Conservation (phyloP, 2,329 filamentous ascomycete genomes). For the Chaetothyriales sp. region DNA sequence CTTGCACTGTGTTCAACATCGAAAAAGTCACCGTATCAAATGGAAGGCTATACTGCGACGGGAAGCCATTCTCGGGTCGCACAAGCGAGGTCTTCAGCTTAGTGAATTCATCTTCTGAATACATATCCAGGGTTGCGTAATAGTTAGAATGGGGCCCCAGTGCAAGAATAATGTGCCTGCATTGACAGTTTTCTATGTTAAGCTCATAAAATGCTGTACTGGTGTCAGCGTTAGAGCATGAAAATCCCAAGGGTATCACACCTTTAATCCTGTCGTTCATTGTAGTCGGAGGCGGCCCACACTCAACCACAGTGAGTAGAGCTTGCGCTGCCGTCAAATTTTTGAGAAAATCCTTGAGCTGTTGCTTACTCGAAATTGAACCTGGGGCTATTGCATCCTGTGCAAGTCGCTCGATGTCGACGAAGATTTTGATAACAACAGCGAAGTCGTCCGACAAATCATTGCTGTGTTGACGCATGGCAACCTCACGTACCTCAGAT, state of each 20-base stretch:
- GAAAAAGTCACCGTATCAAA: constrained; percentile 10
- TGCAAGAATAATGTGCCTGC: constrained; percentile 12
- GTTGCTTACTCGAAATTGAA: constrained; percentile 5
- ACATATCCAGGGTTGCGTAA: constrained; percentile 10
- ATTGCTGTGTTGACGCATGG: constrained; percentile 11
- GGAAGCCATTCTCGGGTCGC: constrained; percentile 4
- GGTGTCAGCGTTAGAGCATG: constrained; percentile 2
- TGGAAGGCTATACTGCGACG: constrained; percentile 4
- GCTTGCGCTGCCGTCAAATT: constrained; percentile 6
- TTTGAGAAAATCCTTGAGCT: constrained; percentile 11
- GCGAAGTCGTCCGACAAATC: constrained; percentile 10
- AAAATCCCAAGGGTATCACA: background rate
- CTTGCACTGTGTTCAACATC: constrained; percentile 4
- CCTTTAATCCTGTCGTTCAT: constrained; percentile 8
- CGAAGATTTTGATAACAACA: constrained; percentile 11
- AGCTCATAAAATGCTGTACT: constrained; percentile 13
- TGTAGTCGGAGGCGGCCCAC: constrained; percentile 3
- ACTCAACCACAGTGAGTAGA: constrained; percentile 10
- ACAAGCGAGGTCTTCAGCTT: constrained; percentile 11
- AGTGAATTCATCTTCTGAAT: constrained; percentile 13
- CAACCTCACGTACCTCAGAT: constrained; percentile 7
- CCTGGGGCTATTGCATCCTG: constrained; percentile 8
- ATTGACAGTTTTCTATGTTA: constrained; percentile 15
- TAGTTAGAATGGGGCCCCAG: constrained; percentile 10
- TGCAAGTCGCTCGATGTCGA: constrained; percentile 10